Evolutionary conservation across 208 protist genomes (phyloP).

Genomic region (Trypanosomatidae sp.): DNA sequence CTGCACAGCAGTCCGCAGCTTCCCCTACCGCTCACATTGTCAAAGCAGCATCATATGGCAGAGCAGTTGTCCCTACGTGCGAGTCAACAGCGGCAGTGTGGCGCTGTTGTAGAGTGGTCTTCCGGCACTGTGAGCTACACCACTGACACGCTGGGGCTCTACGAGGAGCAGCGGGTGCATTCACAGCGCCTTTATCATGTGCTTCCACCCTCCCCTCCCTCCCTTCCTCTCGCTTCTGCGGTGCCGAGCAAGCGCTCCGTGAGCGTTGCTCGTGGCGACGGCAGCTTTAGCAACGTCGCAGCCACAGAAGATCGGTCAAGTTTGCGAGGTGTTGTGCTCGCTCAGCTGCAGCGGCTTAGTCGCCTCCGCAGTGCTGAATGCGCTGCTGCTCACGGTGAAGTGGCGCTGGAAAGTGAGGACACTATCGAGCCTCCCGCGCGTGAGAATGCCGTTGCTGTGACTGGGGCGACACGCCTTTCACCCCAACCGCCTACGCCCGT

Average conservation of each 20-base stretch:
- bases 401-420: background rate
- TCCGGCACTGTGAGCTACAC: constrained; percentile 62
- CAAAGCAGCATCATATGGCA: background rate
- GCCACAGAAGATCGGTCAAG: constrained; percentile 19
- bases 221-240: background rate
- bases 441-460: background rate
- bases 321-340: constrained; percentile 38
- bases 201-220: constrained; percentile 12
- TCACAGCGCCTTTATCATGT: constrained; percentile 47
- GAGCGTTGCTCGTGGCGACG: background rate
- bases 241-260: background rate
- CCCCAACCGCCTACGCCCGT: background rate
- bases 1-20: background rate
- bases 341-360: constrained; percentile 52
- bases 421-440: background rate
- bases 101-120: constrained; percentile 65
- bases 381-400: background rate
- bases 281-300: background rate
- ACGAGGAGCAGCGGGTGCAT: constrained; percentile 50
- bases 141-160: constrained; percentile 53
- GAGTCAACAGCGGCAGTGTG: constrained; percentile 3
- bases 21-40: background rate
- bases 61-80: background rate
- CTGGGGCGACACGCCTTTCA: background rate
- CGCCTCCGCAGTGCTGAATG: background rate